Percentiles rank a stretch among this genome's conserved stretches.
phyloP scores from a whole-genome alignment of 306 rosid genomes.

The Dryas drummondii region DNA sequence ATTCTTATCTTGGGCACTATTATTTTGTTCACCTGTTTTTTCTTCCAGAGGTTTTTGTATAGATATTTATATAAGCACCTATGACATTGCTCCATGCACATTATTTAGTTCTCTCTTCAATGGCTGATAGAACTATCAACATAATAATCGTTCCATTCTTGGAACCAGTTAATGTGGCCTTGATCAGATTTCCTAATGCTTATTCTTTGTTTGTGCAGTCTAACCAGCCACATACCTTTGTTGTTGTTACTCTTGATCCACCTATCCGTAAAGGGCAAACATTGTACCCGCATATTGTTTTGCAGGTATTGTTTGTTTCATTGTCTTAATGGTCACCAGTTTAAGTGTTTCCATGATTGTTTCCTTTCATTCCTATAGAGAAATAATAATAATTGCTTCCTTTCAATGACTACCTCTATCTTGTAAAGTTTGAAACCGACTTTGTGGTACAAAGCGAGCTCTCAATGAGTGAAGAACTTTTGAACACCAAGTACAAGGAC shows the following conservation, averaged over 20 bases:
- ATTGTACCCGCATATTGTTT: slow-evolving; percentile 92
- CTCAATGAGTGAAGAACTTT: slow-evolving; percentile 69
- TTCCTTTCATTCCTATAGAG: not conserved
- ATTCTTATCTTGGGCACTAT: slow-evolving; percentile 9
- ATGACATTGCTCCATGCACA: slow-evolving; percentile 15
- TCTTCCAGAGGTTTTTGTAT: not conserved
- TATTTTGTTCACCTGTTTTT: not conserved
- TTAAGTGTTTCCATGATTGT: slow-evolving; percentile 7
- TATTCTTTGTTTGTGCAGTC: slow-evolving; percentile 58
- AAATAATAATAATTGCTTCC: not conserved
- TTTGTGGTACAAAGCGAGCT: slow-evolving; percentile 64
- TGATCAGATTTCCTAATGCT: slow-evolving; percentile 22
- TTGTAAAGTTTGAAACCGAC: slow-evolving; percentile 87
- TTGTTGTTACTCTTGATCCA: slow-evolving; percentile 88
- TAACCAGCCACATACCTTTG: slow-evolving; percentile 96
- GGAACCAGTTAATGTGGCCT: not conserved
- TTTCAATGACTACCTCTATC: slow-evolving; percentile 11
- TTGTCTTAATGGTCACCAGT: slow-evolving; percentile 18
- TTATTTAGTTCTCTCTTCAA: not conserved
- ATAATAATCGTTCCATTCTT: not conserved
- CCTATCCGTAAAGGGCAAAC: slow-evolving; percentile 99
- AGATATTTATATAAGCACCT: not conserved
- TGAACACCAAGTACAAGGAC: slow-evolving; percentile 85
- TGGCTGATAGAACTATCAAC: not conserved
- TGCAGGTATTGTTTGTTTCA: slow-evolving; percentile 69